phyloP scores from a whole-genome alignment of 164 flowering plant species.

The Cinnamomum micranthum region DNA sequence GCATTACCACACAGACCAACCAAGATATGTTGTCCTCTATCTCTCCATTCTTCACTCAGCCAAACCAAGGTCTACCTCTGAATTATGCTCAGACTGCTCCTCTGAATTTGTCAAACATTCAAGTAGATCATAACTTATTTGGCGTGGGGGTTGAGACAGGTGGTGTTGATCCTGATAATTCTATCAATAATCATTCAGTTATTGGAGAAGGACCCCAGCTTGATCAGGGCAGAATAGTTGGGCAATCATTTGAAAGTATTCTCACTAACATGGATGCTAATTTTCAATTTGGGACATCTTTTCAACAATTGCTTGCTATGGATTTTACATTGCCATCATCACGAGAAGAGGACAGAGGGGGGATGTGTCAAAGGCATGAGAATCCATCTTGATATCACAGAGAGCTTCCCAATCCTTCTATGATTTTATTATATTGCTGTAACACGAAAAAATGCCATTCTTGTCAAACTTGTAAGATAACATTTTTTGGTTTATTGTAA shows the following conservation, averaged over 20 bases:
- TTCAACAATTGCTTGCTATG: neutral
- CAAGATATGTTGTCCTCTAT: slow-evolving; percentile 23
- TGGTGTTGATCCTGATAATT: slow-evolving; percentile 28
- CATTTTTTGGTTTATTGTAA: no score
- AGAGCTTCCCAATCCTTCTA: no score
- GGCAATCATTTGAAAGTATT: neutral
- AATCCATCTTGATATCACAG: slow-evolving; percentile 42
- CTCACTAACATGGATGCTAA: slow-evolving; percentile 9
- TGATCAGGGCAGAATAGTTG: no score
- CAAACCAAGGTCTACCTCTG: slow-evolving; percentile 9
- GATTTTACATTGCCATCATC: neutral
- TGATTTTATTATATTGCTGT: no score
- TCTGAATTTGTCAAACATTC: slow-evolving; percentile 24
- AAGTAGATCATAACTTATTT: slow-evolving; percentile 22
- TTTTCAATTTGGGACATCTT: slow-evolving; percentile 46
- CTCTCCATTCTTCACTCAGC: slow-evolving; percentile 22
- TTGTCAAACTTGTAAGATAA: no score
- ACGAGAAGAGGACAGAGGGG: slow-evolving; percentile 22
- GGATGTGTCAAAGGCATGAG: slow-evolving; percentile 31
- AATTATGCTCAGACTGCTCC: slow-evolving; percentile 16
- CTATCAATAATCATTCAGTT: neutral
- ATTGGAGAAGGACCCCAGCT: neutral
- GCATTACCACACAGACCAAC: slow-evolving; percentile 19
- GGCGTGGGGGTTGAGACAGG: slow-evolving; percentile 32
- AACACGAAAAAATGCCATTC: no score